These are phyloP conservation scores for Ophiocordyceps camponoti-saundersi DNA, from an alignment of 2,329 filamentous ascomycete species.

Conservation along the genomic window DNA sequence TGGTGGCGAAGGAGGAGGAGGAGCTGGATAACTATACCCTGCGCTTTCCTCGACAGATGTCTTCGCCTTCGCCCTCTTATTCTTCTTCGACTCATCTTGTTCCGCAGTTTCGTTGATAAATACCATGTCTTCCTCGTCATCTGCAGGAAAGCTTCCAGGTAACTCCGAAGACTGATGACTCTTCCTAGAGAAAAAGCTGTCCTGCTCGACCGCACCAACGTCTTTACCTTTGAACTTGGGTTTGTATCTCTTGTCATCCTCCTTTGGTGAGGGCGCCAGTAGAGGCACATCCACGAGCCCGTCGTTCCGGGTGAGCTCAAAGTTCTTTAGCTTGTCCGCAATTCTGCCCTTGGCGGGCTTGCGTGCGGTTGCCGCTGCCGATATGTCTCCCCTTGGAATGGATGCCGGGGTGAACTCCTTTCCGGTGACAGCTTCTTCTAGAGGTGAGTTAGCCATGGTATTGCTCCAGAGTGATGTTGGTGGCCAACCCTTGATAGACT, in stretches of 20 bases:
- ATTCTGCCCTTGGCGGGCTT: slow-evolving; percentile 34
- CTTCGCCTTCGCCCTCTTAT: slow-evolving; percentile 17
- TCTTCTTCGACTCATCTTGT: slow-evolving; percentile 17
- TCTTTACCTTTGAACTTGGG: slow-evolving; percentile 23
- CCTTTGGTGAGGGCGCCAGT: slow-evolving; percentile 14
- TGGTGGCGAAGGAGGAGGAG: slow-evolving; percentile 1
- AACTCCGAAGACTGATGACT: slow-evolving; percentile 7
- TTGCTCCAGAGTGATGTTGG: slow-evolving; percentile 3
- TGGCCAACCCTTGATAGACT: slow-evolving; percentile 21
- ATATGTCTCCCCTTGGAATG: slow-evolving; percentile 15
- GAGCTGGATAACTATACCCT: slow-evolving; percentile 1
- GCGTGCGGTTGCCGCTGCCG: slow-evolving; percentile 25
- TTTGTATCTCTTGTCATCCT: slow-evolving; percentile 11
- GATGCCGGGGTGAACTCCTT: slow-evolving; percentile 24
- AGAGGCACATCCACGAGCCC: slow-evolving; percentile 20
- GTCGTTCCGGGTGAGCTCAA: slow-evolving; percentile 25
- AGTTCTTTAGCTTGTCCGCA: slow-evolving; percentile 38
- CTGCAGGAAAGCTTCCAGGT: slow-evolving; percentile 41
- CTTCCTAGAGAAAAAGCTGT: slow-evolving; percentile 16
- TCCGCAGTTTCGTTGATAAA: slow-evolving; percentile 34
- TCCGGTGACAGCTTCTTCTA: slow-evolving; percentile 22
- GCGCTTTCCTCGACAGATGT: neutral
- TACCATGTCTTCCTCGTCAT: slow-evolving; percentile 30
- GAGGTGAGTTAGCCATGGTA: neutral
- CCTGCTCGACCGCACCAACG: slow-evolving; percentile 13